Conservation (phyloP, 257 asterid species). For the Haberlea rhodopensis region DNA sequence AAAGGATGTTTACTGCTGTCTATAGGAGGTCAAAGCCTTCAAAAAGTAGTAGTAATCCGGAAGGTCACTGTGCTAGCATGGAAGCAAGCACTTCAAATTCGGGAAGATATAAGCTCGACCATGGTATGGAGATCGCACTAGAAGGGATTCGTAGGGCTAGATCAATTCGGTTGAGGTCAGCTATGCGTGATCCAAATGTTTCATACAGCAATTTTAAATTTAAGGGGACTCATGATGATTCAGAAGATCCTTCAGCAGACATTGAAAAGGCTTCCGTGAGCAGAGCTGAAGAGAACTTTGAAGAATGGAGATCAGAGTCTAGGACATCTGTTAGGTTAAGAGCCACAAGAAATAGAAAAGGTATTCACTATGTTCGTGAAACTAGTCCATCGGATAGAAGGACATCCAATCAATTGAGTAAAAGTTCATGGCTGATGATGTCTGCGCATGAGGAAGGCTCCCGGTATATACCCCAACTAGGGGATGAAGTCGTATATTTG, state of each 20-base stretch:
- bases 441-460: constrained; percentile 80
- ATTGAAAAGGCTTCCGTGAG: constrained; percentile 45
- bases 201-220: constrained; percentile 36
- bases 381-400: constrained; percentile 57
- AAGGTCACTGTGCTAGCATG: constrained; percentile 39
- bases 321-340: constrained; percentile 55
- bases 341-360: constrained; percentile 64
- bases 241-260: constrained; percentile 47
- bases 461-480: constrained; percentile 81
- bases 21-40: constrained; percentile 71
- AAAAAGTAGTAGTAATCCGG: constrained; percentile 52
- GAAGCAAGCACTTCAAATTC: constrained; percentile 64
- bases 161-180: constrained; percentile 59
- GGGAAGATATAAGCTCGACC: constrained; percentile 40
- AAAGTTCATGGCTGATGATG: constrained; percentile 80
- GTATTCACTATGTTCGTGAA: constrained; percentile 45
- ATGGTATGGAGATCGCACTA: constrained; percentile 39
- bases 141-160: constrained; percentile 75
- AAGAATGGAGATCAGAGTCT: constrained; percentile 50
- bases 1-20: constrained; percentile 72
- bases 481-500: constrained; percentile 81
- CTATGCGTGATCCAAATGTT: constrained; percentile 42
- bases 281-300: constrained; percentile 51
- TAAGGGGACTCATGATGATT: constrained; percentile 42
- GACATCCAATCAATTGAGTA: constrained; percentile 62